Evolutionary conservation across 2,329 filamentous ascomycete species (phyloP), one percentile per base, ranked within the genome.

Genomic region (Colletotrichum kahawae): DNA sequence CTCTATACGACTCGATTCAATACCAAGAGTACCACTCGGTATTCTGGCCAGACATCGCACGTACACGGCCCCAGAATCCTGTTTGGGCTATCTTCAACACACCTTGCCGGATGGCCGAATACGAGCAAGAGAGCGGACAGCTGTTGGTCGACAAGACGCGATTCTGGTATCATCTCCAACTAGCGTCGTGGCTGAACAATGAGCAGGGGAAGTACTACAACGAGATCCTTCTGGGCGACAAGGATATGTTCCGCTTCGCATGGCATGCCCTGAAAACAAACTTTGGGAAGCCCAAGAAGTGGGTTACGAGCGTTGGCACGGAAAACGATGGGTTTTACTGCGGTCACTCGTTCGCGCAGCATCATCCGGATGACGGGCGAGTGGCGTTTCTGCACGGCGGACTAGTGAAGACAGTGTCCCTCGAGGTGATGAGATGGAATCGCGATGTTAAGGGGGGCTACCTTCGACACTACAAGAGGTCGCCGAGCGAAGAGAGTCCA

Each of bases 181-280:
- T 74, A 10, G 71, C 71, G 8, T 74, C 68, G 12, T 74, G 71
- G 71, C 38, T 74, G 27, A 74, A 74, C 33, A 71, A 74, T 0
- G 71, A 74, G 33, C 68, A 74, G 27, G 71, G 68, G 6, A 56
- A 62, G 18, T 71, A 71, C 33, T 74, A 74, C 43, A 62, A 66
- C 13, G 67, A 67, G 21, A 36, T 71, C 4, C 16, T 74, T 6
- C 16, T 74, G 5, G 71, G 71, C 21, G 71, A 74, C 68, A 74
- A 74, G 43, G 71, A 74, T 56, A 74, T 66, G 67, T 74, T 71
- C 62, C 71, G 71, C n/a, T 74, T 74, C 12, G 71, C 67, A 4
- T 74, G 71, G 59, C 71, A 74, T 18, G 66, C 71, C 5, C 38
- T 74, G 7, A 34, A 29, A 7, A 74, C 68, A 5, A 43, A 13